Conservation (phyloP, 2,329 filamentous ascomycete genomes). For the Colletotrichum magnum region DNA sequence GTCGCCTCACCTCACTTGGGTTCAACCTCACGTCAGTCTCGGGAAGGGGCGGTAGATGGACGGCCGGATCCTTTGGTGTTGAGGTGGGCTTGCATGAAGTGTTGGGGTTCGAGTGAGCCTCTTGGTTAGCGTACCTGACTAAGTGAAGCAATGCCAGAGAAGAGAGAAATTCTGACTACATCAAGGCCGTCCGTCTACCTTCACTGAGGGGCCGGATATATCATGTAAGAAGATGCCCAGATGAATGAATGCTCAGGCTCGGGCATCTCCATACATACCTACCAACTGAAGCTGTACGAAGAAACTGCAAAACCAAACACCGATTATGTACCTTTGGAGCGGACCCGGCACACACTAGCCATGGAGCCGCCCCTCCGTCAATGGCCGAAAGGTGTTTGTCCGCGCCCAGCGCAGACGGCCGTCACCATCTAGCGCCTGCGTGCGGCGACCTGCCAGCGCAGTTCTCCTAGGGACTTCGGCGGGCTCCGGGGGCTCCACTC, state of each 20-base stretch:
- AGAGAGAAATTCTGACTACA: no score
- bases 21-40: conserved; percentile 20
- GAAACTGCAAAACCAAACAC: neutral
- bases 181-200: no score
- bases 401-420: conserved; percentile 32
- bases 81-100: conserved; percentile 24
- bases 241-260: neutral
- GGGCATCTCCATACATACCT: neutral
- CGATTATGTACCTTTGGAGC: neutral
- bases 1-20: conserved; percentile 31
- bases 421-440: conserved; percentile 31
- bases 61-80: conserved; percentile 12
- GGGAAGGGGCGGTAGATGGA: conserved; percentile 20
- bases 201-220: no score
- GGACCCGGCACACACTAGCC: neutral
- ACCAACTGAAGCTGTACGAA: neutral
- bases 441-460: conserved; percentile 34
- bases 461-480: conserved; percentile 46
- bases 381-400: conserved; percentile 19
- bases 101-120: neutral
- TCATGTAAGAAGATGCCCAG: neutral
- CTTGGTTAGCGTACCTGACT: neutral
- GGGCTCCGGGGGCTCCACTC: conserved; percentile 47
- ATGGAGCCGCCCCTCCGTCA: conserved; percentile 8
- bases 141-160: neutral